Evolutionary conservation across 1,284 basidiomycete species (phyloP).

Genomic region (Melampsora occidentalis): DNA sequence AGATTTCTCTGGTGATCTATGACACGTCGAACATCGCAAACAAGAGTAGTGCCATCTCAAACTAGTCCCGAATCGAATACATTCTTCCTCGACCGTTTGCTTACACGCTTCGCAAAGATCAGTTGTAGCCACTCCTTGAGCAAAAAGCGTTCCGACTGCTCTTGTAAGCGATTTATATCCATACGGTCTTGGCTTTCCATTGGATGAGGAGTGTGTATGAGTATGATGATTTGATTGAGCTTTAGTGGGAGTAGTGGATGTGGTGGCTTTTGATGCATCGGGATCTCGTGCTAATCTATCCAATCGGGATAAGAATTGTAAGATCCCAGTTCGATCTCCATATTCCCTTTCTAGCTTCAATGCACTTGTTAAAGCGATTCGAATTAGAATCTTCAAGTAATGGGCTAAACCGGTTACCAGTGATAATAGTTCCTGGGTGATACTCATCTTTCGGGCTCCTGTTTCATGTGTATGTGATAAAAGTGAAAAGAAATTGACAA

Average conservation of each 20-base stretch:
- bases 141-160: slow-evolving; percentile 50
- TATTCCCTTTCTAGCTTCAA: slow-evolving; percentile 92
- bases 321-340: slow-evolving; percentile 74
- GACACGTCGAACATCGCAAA: slow-evolving; percentile 75
- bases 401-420: slow-evolving; percentile 96
- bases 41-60: slow-evolving; percentile 95
- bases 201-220: slow-evolving; percentile 60
- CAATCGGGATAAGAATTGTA: slow-evolving; percentile 84
- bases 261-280: slow-evolving; percentile 52
- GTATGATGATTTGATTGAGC: slow-evolving; percentile 59
- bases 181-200: slow-evolving; percentile 60
- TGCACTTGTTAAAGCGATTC: slow-evolving; percentile 92
- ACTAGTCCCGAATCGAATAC: slow-evolving; percentile 85
- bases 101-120: slow-evolving; percentile 88
- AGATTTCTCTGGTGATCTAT: slow-evolving; percentile 63
- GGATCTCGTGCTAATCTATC: slow-evolving; percentile 80
- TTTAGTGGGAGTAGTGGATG: slow-evolving; percentile 37
- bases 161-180: slow-evolving; percentile 82
- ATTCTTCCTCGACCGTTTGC: slow-evolving; percentile 93
- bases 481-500: slow-evolving; percentile 95
- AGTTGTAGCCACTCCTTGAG: slow-evolving; percentile 52
- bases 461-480: slow-evolving; percentile 95
- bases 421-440: slow-evolving; percentile 96
- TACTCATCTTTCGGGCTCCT: slow-evolving; percentile 80
- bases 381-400: slow-evolving; percentile 98